Evolutionary conservation across 1,284 basidiomycete genomes (phyloP), one percentile per base, ranked within the genome.

Genomic region (Thecaphora thlaspeos): DNA sequence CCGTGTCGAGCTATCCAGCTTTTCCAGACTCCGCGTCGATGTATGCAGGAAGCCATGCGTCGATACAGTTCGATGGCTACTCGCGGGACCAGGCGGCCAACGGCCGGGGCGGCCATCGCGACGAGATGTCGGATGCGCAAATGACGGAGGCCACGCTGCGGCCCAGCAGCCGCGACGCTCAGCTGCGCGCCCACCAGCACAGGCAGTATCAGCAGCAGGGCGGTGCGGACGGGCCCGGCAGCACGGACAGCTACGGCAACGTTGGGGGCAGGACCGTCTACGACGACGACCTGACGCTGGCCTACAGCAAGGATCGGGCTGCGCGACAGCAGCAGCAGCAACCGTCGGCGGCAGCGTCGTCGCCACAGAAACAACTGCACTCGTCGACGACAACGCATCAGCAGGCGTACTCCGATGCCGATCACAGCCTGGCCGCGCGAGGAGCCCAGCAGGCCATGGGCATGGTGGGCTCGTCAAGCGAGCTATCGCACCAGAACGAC

Each of bases 1-100:
- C 59, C 2, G 45, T 67, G 12, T 65, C 68, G 19, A 62, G 60
- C 26, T 70, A 70, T 40, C 65, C 70, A 1, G 65, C 68, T 5
- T 70, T 72, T 38, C 70, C 70, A 12, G 68, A 72, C 15, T 71
- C 68, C 30, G 70, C 64, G 2, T 71, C 70, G 8, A 21, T 53
- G n/a, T 66, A 70, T 44, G 55, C 55, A 12, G 43, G 46, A 8
- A 67, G 63, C 51, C 56, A 51, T 19, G 43, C 42, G 38, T 57
- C 58, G 24, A 45, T 50, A 4, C 59, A 63, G 7, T 58, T 58
- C 41, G 63, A 67, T 11, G 61, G 45, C 17, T 43, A 42, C 18
- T 38, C 54, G 8, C 52, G 55, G 22, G 45, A 21, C 24, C 47
- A 48, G 11, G n/a, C 23, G 9, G 37, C 7, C 15, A 38, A 38